Percentiles rank a stretch among this genome's conserved stretches.
These are phyloP conservation scores for Penicillium griseofulvum DNA, from an alignment of 2,329 filamentous ascomycete species.

Conservation along the genomic window DNA sequence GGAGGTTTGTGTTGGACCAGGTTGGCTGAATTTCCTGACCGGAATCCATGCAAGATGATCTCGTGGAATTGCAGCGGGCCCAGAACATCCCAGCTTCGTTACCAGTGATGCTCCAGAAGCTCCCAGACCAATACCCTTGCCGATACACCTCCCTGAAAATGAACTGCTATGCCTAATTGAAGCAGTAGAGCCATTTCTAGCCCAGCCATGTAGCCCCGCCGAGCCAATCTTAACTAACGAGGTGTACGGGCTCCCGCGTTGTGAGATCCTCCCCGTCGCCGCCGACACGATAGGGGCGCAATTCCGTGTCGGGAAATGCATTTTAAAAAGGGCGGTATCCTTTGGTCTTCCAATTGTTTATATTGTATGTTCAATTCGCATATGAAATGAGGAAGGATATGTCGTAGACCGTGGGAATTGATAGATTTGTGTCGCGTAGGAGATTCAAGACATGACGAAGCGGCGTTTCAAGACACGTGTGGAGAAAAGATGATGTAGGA, in stretches of 20 bases:
- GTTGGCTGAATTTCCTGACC: constrained; percentile 14
- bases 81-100: not conserved
- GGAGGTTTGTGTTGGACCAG: constrained; percentile 16
- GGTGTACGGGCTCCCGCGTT: not conserved
- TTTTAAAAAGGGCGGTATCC: not conserved
- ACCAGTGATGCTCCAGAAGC: not conserved
- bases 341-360: not conserved
- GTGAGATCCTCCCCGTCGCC: constrained; percentile 1
- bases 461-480: constrained; percentile 5
- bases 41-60: constrained; percentile 5
- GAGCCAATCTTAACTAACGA: not conserved
- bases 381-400: not conserved
- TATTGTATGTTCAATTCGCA: not conserved
- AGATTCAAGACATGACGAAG: constrained; percentile 16
- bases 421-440: not conserved
- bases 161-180: not conserved
- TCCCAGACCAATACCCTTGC: not conserved
- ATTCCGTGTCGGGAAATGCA: constrained; percentile 12
- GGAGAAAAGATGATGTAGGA: not conserved
- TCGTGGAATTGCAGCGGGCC: not conserved
- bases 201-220: not conserved
- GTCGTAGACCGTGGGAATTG: not conserved
- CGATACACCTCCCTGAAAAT: not conserved
- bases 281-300: constrained; percentile 12
- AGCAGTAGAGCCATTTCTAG: not conserved